phyloP scores from a whole-genome alignment of 345 rosid species.

The Dovyalis caffra region DNA sequence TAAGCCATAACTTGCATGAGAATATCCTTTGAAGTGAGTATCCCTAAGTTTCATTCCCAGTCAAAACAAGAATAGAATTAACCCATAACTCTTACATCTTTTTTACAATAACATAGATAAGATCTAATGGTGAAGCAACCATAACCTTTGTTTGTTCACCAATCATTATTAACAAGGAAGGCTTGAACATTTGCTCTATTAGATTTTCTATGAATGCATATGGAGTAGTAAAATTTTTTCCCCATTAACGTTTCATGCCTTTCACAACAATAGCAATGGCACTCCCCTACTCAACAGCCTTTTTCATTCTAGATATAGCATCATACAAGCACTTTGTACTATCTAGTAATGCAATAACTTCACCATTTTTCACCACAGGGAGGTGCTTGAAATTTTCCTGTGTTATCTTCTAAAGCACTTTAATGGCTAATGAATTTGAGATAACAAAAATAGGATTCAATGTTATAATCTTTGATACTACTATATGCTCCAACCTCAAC shows the following conservation, averaged over 20 bases:
- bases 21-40: slow-evolving; percentile 94
- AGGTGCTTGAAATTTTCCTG: slow-evolving; percentile 97
- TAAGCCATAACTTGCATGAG: slow-evolving; percentile 97
- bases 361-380: slow-evolving; percentile 97
- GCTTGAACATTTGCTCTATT: slow-evolving; percentile 96
- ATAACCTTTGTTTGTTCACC: slow-evolving; percentile 76
- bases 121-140: slow-evolving; percentile 70
- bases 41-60: slow-evolving; percentile 76
- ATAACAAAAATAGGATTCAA: slow-evolving; percentile 85
- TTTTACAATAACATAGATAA: slow-evolving; percentile 82
- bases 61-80: slow-evolving; percentile 66
- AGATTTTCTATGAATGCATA: slow-evolving; percentile 83
- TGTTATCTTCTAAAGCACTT: slow-evolving; percentile 96
- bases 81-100: slow-evolving; percentile 77
- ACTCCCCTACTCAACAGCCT: slow-evolving; percentile 93
- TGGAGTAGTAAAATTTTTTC: slow-evolving; percentile 70
- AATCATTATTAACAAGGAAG: slow-evolving; percentile 79
- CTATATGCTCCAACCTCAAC: slow-evolving; percentile 81
- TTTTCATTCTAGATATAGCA: slow-evolving; percentile 97
- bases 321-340: slow-evolving; percentile 91
- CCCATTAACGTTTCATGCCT: slow-evolving; percentile 96
- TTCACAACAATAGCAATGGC: slow-evolving; percentile 95
- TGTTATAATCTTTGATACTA: slow-evolving; percentile 88
- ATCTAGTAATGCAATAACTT: slow-evolving; percentile 90
- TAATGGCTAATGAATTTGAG: slow-evolving; percentile 80